Evolutionary conservation across 2,329 filamentous ascomycete genomes (phyloP), one percentile per base, ranked within the genome.

Genomic region (Colletotrichum truncatum): DNA sequence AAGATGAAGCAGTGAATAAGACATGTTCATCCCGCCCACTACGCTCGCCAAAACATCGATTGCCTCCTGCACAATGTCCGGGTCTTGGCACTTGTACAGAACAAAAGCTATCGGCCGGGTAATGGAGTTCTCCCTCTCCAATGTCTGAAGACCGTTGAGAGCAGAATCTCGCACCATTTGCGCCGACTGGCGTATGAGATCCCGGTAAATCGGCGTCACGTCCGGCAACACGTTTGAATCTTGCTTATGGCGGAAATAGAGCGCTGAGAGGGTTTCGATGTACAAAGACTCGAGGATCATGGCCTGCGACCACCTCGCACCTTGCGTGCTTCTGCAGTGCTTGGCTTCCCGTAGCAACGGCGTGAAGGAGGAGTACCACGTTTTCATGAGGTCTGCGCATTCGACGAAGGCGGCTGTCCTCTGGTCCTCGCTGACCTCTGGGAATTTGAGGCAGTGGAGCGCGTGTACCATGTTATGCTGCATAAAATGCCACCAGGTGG

Each of bases 241-340:
- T 12, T 14, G 52, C 34, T 23, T 39, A 30, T 39, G 32, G 12
- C 59, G 64, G 16, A 28, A 34, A 30, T 64, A n/a, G 16, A 64
- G 53, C 16, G 52, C 53, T 9, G 64, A 36, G 18, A 67, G 18
- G 21, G 45, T 57, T 48, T 67, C 64, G 21, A 46, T 16, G 32
- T 64, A 52, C 7, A 67, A 41, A 6, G 59, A 23, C 32, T 67
- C 64, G 23, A 67, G 64, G 11, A 54, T 54, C 36, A 58, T 57
- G 12, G 59, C 53, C 9, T 51, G 60, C 38, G 62, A 53, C 49
- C 59, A 67, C 7, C 36, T 21, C 6, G 14, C 26, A 14, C 26
- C 11, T 9, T 53, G n/a, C 16, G 14, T 28, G 9, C 30, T 39
- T 1, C 48, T 18, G 5, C 34, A 16, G n/a, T 53, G 39, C n/a